Evolutionary conservation across 2,329 filamentous ascomycete genomes (phyloP).

Genomic region (Aspergillus pseudonomiae): DNA sequence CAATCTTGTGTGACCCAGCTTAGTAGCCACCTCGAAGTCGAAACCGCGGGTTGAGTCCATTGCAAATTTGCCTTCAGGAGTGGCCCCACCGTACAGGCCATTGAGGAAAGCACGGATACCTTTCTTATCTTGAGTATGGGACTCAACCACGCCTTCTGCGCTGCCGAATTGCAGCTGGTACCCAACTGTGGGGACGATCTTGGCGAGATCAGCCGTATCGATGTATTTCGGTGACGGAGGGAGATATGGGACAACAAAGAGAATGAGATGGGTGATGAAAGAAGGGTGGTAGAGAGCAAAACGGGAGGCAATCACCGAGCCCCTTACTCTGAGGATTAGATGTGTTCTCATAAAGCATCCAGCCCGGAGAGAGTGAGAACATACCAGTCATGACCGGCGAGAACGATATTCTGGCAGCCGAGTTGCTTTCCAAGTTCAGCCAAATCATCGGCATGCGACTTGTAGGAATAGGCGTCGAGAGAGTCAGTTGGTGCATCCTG

Average conservation of each 20-base stretch:
- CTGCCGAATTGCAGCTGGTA: constrained; percentile 13
- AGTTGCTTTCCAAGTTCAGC: constrained; percentile 8
- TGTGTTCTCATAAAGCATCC: background rate
- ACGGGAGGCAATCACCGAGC: constrained; percentile 9
- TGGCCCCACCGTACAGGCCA: constrained; percentile 9
- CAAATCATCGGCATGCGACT: constrained; percentile 10
- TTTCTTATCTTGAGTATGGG: constrained; percentile 5
- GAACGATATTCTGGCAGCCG: constrained; percentile 7
- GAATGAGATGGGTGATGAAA: constrained; percentile 10
- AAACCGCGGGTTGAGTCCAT: constrained; percentile 5
- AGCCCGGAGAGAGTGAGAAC: background rate
- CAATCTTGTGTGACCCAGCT: constrained; percentile 2
- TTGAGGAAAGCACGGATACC: constrained; percentile 10
- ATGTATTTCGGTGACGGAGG: constrained; percentile 5
- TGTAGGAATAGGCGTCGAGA: constrained; percentile 6
- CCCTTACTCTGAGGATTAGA: background rate
- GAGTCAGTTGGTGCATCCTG: constrained; percentile 10
- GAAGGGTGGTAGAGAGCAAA: constrained; percentile 6
- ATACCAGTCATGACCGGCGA: constrained; percentile 12
- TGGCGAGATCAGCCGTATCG: constrained; percentile 2
- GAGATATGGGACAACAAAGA: constrained; percentile 10
- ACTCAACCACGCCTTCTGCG: constrained; percentile 7
- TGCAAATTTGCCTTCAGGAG: constrained; percentile 9
- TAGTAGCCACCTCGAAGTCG: background rate
- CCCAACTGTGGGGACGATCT: background rate